Evolutionary conservation across 768 basidiomycete genomes (phyloP), one percentile per base, ranked within the genome.

Genomic region (Vishniacozyma victoriae): DNA sequence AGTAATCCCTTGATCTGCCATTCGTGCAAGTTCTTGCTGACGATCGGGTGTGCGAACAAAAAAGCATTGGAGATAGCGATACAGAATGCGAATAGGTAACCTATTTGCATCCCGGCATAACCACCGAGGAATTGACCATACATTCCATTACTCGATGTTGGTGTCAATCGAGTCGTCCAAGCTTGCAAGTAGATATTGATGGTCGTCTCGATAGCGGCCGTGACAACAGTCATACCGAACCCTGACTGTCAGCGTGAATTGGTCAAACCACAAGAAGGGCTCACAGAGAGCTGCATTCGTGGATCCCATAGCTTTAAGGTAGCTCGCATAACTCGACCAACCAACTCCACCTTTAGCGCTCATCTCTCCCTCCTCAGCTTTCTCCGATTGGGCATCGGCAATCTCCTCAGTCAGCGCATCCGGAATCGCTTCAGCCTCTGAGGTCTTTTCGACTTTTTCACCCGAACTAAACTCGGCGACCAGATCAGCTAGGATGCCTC

Each of bases 61-160:
- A 56, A 56, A 15, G 19, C 36, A 36, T 38, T n/a, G 18, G 26
- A 22, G 11, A 56, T 36, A 1, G 33, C 55, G 5, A 31, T 23
- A 9, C 37, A 33, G 25, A 56, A 48, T 7, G 22, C 13, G 35
- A 47, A 16, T 5, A 56, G 45, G 25, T 29, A 47, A 11, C 49
- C 55, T 14, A 56, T 41, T 29, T 56, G 45, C 42, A 56, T 36
- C 1, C 44, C 55, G 13, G 41, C 46, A 33, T 56, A 56, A 1
- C 55, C 55, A 18, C 55, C 55, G 18, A 56, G 50, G 50, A 56
- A 56, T 5, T 45, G 50, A 14, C 45, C 50, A 36, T 52, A 56
- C 14, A 23, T 24, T 5, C 45, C 44, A 6, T 15, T 15, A 1
- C 50, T 45, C 6, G 40, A 31, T 14, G 37, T 41, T 6, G 41